Conservation (phyloP, 352 stramenopile genomes). For the Saprolegnia parasitica region DNA sequence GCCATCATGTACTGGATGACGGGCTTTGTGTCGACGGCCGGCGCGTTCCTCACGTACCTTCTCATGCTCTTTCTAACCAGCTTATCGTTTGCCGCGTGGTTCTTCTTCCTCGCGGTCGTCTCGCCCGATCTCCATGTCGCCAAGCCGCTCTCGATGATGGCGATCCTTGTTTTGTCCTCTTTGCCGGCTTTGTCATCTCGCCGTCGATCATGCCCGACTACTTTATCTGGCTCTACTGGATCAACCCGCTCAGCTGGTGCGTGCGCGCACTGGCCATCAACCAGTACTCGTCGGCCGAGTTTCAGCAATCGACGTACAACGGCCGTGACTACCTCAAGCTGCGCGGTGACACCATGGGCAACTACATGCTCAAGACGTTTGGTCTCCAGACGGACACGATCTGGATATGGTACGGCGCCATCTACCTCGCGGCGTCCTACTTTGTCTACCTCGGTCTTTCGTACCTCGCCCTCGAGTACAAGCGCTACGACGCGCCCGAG, state of each 20-base stretch:
- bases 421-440: constrained; percentile 30
- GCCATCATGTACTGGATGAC: no score
- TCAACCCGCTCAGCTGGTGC: constrained; percentile 35
- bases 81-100: constrained; percentile 42
- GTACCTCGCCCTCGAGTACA: constrained; percentile 31
- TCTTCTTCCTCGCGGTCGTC: constrained; percentile 25
- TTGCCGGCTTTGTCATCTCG: constrained; percentile 32
- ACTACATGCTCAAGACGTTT: constrained; percentile 31
- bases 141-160: constrained; percentile 29
- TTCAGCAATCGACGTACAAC: not conserved
- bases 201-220: constrained; percentile 27
- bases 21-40: not conserved
- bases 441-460: constrained; percentile 33
- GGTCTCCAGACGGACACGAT: constrained; percentile 33
- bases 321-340: not conserved
- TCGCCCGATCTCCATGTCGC: constrained; percentile 25
- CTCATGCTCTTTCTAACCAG: constrained; percentile 4
- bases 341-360: constrained; percentile 19
- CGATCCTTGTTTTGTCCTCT: constrained; percentile 25
- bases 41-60: not conserved
- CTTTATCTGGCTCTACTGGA: constrained; percentile 37
- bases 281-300: constrained; percentile 13
- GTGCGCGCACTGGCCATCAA: constrained; percentile 24
- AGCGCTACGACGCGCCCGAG: not conserved
- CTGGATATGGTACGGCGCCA: constrained; percentile 33